A percentile compares a stretch with the other conserved stretches of the same genome.
These are phyloP conservation scores for Phytopythium vexans DNA, from an alignment of 352 stramenopile species.

Conservation along the genomic window DNA sequence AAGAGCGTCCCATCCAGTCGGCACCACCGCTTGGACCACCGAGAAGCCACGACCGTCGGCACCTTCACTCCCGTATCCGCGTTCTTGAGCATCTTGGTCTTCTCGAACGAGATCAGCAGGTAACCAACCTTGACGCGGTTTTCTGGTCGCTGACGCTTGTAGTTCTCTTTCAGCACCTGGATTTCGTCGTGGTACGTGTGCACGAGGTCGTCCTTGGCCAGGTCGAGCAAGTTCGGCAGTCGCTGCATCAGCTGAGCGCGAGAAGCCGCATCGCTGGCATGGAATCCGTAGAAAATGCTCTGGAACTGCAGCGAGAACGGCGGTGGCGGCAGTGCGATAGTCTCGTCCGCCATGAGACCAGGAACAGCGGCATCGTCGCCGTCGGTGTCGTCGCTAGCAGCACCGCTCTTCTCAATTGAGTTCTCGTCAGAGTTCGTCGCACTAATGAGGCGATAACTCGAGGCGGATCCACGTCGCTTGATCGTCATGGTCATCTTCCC, in stretches of 20 bases:
- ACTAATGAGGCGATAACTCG: not conserved
- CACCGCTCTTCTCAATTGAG: too few relatives aligned
- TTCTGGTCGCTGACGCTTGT: constrained; percentile 74
- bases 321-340: constrained; percentile 27
- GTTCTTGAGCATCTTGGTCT: constrained; percentile 50
- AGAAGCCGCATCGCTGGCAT: constrained; percentile 51
- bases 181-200: constrained; percentile 87
- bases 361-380: too few relatives aligned
- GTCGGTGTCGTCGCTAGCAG: too few relatives aligned
- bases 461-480: constrained; percentile 24
- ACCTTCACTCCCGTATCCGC: constrained; percentile 49
- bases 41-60: constrained; percentile 49
- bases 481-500: constrained; percentile 42
- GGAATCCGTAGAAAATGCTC: constrained; percentile 73
- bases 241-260: constrained; percentile 67
- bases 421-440: too few relatives aligned
- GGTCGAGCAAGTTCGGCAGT: constrained; percentile 60
- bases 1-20: constrained; percentile 73
- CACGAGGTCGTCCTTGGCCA: constrained; percentile 72
- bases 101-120: constrained; percentile 71
- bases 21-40: constrained; percentile 85
- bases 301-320: constrained; percentile 63
- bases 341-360: not conserved
- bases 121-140: constrained; percentile 83
- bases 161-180: constrained; percentile 76